Evolutionary conservation across 2,329 filamentous ascomycete genomes (phyloP).

Genomic region (Fusarium virguliforme): DNA sequence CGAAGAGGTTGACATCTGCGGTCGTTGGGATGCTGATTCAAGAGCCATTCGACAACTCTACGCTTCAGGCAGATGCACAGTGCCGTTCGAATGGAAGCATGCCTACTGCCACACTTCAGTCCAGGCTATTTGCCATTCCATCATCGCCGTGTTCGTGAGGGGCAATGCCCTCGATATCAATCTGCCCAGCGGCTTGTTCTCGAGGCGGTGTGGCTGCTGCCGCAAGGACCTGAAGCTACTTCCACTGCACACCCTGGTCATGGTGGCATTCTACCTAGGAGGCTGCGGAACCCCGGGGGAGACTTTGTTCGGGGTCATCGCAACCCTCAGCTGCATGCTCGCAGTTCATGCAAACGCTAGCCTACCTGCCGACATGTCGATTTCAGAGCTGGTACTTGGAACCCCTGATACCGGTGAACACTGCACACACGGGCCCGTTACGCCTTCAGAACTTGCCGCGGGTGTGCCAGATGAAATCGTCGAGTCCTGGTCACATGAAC

Average conservation of each 20-base stretch:
- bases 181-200: background rate
- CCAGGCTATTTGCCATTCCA: background rate
- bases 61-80: background rate
- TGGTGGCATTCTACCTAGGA: slow-evolving; percentile 4
- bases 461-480: background rate
- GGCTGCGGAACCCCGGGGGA: background rate
- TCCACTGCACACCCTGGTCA: background rate
- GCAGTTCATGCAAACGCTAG: rapidly evolving
- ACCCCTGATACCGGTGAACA: background rate
- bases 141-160: background rate
- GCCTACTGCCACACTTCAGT: background rate
- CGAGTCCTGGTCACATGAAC: background rate
- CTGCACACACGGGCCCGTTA: background rate
- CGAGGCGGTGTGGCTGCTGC: background rate
- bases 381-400: background rate
- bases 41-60: background rate
- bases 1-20: background rate
- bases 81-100: background rate
- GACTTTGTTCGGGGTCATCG: slow-evolving; percentile 8
- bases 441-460: background rate
- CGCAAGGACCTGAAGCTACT: background rate
- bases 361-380: background rate
- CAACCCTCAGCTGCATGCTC: background rate
- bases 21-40: background rate
- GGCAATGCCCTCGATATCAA: background rate